phyloP scores from a whole-genome alignment of 345 rosid genomes.

The Trapa incisa region DNA sequence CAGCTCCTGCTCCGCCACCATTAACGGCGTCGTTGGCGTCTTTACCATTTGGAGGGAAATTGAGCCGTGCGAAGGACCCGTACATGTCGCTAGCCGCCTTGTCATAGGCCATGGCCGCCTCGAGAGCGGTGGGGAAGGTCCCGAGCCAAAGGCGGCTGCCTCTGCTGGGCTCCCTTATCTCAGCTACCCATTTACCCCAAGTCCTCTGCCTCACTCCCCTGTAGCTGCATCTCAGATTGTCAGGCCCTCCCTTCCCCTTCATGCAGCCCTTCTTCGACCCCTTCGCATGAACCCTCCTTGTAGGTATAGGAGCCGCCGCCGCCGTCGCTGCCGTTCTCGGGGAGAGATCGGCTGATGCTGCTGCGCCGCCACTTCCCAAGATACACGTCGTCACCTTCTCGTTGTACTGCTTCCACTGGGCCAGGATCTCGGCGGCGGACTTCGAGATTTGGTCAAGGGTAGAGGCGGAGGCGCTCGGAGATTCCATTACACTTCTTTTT shows the following conservation, averaged over 20 bases:
- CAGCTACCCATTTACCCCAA: conserved; percentile 29
- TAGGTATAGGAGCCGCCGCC: conserved; percentile 9
- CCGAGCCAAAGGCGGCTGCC: conserved; percentile 22
- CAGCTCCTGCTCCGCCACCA: not conserved
- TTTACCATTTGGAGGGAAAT: conserved; percentile 7
- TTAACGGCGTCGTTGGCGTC: not conserved
- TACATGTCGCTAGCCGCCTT: conserved; percentile 18
- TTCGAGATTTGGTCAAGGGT: conserved; percentile 17
- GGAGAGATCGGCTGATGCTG: conserved; percentile 8
- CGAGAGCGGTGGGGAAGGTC: conserved; percentile 19
- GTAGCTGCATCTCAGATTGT: conserved; percentile 17
- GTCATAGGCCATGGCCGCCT: conserved; percentile 20
- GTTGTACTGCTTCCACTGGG: conserved; percentile 19
- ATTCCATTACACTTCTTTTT: not conserved
- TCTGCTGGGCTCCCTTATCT: conserved; percentile 19
- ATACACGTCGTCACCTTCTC: conserved; percentile 7
- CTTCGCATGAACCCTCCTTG: conserved; percentile 15
- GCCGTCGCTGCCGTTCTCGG: conserved; percentile 1
- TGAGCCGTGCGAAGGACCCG: conserved; percentile 16
- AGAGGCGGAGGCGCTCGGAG: conserved; percentile 7
- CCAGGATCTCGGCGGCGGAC: conserved; percentile 22
- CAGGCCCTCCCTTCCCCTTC: conserved; percentile 30
- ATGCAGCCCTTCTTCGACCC: conserved; percentile 27
- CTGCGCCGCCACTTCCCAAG: conserved; percentile 2
- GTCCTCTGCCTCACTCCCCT: conserved; percentile 26